Evolutionary conservation across 2,329 filamentous ascomycete genomes (phyloP).

Genomic region (Phialophora chinensis): DNA sequence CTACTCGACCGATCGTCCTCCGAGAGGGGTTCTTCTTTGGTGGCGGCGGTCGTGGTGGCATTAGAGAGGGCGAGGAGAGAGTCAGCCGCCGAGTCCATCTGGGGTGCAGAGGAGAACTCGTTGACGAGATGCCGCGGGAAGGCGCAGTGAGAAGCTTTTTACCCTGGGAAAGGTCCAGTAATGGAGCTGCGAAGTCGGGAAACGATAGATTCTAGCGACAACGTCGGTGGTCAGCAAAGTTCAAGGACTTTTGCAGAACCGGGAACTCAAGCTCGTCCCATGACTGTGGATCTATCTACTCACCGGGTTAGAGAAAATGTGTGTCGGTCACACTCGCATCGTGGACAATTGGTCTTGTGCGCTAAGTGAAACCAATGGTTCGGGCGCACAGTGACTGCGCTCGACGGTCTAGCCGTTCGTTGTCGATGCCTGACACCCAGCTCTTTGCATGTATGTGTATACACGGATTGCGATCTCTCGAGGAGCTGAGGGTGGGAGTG

Average conservation of each 20-base stretch:
- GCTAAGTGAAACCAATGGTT: constrained; percentile 15
- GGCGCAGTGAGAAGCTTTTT: constrained; percentile 2
- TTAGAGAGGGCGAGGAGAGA: constrained; percentile 45
- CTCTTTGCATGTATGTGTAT: background rate
- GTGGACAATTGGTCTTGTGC: constrained; percentile 18
- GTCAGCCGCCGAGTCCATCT: constrained; percentile 50
- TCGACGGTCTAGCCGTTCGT: constrained; percentile 2
- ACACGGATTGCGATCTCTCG: background rate
- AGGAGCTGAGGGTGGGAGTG: constrained; percentile 14
- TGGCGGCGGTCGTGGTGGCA: constrained; percentile 44
- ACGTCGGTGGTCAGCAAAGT: constrained; percentile 11
- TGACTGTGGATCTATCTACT: constrained; percentile 1
- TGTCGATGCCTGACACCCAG: background rate
- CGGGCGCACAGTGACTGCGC: constrained; percentile 14
- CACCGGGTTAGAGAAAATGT: constrained; percentile 22
- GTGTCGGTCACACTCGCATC: constrained; percentile 26
- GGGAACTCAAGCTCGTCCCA: background rate
- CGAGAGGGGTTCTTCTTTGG: constrained; percentile 52
- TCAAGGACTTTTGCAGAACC: background rate
- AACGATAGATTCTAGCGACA: background rate
- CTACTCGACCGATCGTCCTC: constrained; percentile 84
- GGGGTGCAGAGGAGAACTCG: constrained; percentile 10
- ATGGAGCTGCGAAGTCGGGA: constrained; percentile 9
- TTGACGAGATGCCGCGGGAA: background rate
- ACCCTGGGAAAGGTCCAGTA: background rate